A percentile compares a stretch with the other conserved stretches of the same genome.
Conservation (phyloP, 176 grass and related monocot genomes). For the Elymus sibiricus region DNA sequence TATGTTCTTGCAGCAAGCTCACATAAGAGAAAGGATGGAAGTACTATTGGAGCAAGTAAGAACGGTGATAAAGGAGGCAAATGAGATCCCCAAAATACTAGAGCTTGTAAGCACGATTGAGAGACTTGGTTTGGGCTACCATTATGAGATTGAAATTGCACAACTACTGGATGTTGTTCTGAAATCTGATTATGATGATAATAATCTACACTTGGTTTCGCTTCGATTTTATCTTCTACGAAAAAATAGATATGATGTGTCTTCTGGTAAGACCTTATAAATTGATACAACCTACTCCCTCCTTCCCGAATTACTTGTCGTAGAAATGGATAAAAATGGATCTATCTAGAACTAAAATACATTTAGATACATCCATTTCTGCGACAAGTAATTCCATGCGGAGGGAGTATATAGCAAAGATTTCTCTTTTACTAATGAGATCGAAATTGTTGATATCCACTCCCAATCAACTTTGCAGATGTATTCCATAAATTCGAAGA, state of each 20-base stretch:
- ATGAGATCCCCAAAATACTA: not conserved
- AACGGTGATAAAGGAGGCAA: not conserved
- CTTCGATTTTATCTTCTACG: no score
- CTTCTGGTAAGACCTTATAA: not conserved
- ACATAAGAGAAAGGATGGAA: constrained; percentile 1
- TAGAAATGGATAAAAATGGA: no score
- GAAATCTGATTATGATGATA: not conserved
- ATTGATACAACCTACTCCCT: not conserved
- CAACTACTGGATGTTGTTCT: not conserved
- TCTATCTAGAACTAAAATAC: no score
- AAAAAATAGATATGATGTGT: no score
- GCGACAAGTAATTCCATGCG: no score
- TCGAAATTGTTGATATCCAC: not conserved
- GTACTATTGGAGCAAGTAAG: constrained; percentile 19
- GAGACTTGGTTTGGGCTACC: constrained; percentile 7
- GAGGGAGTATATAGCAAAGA: not conserved
- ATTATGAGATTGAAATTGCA: constrained; percentile 24
- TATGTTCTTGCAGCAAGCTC: not conserved
- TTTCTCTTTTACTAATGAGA: not conserved
- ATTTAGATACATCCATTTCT: no score
- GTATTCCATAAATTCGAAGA: constrained; percentile 18
- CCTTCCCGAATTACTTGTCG: no score
- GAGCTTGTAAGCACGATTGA: constrained; percentile 19
- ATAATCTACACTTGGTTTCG: not conserved
- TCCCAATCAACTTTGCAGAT: constrained; percentile 10